Conservation (phyloP, 371 early-diverging fungal genomes). For the Hamiltosporidium magnivora region DNA sequence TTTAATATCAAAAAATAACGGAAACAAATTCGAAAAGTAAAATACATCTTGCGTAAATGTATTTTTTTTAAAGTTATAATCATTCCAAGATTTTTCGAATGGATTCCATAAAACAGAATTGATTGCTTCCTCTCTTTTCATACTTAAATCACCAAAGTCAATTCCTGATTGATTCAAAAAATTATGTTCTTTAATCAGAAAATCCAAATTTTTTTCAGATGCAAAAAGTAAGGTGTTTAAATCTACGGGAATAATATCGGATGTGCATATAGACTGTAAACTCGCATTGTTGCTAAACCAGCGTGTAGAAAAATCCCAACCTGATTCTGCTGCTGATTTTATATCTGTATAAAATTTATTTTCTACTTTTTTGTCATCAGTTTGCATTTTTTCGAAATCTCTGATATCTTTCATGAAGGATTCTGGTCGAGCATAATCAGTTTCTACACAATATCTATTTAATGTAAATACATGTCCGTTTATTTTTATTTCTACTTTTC, state of each 20-base stretch:
- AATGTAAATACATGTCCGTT: not conserved
- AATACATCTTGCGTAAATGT: not conserved
- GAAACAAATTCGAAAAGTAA: not conserved
- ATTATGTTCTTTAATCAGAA: not conserved
- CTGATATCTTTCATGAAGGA: conserved; percentile 62
- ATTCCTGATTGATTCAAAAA: not conserved
- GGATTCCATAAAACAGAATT: conserved; percentile 53
- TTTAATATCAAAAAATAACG: not conserved
- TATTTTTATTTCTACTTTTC: not conserved
- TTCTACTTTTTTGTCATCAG: conserved; percentile 24
- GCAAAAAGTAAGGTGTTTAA: conserved; percentile 64
- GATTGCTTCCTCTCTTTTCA: conserved; percentile 42
- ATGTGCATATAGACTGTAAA: conserved; percentile 59
- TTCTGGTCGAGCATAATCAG: conserved; percentile 63
- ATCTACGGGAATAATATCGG: conserved; percentile 64
- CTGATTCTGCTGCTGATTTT: conserved; percentile 70
- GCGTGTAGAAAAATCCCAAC: conserved; percentile 70
- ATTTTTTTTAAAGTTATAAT: conserved; percentile 45
- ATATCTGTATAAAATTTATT: conserved; percentile 59
- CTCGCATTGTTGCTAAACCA: conserved; percentile 58
- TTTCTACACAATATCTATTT: not conserved
- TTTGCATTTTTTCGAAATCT: not conserved
- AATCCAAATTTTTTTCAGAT: conserved; percentile 17
- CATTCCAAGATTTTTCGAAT: conserved; percentile 40
- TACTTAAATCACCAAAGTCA: conserved; percentile 31